Evolutionary conservation across 2,329 filamentous ascomycete genomes (phyloP).

Genomic region (Apiospora arundinis): DNA sequence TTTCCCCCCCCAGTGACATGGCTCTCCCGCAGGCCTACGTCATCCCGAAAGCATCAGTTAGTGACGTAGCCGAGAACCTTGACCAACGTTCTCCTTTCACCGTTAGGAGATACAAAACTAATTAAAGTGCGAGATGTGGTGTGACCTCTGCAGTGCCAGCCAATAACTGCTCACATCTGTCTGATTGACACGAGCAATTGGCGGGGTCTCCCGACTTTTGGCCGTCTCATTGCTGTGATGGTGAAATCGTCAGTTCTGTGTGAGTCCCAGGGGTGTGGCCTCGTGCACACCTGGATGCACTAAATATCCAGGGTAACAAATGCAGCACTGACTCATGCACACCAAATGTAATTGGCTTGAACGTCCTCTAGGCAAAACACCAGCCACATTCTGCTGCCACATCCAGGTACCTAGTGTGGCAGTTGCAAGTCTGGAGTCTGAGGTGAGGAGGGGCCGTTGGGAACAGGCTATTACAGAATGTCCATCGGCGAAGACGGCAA

Average conservation of each 20-base stretch:
- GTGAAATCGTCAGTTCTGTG: slow-evolving; percentile 2
- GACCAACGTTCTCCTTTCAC: not conserved
- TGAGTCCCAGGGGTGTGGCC: not conserved
- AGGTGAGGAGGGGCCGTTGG: no score
- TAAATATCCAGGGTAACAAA: not conserved
- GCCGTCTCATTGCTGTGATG: not conserved
- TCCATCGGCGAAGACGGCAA: not conserved
- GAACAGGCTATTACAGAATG: not conserved
- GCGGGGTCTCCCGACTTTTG: not conserved
- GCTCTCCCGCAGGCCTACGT: slow-evolving; percentile 17
- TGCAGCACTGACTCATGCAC: not conserved
- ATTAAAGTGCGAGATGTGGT: not conserved
- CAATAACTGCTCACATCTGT: not conserved
- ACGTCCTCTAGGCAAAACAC: not conserved
- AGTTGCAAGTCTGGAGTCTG: not conserved
- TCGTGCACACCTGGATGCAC: not conserved
- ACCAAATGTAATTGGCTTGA: not conserved
- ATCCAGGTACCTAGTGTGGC: not conserved
- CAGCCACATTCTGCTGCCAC: slow-evolving; percentile 14
- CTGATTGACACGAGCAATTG: not conserved
- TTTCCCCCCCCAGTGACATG: not conserved
- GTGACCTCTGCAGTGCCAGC: not conserved
- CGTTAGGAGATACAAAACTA: not conserved
- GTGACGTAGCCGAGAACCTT: slow-evolving; percentile 14
- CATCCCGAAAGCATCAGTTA: slow-evolving; percentile 11